Conservation (phyloP, 2,329 filamentous ascomycete genomes). For the Aspergillus fumigatus region DNA sequence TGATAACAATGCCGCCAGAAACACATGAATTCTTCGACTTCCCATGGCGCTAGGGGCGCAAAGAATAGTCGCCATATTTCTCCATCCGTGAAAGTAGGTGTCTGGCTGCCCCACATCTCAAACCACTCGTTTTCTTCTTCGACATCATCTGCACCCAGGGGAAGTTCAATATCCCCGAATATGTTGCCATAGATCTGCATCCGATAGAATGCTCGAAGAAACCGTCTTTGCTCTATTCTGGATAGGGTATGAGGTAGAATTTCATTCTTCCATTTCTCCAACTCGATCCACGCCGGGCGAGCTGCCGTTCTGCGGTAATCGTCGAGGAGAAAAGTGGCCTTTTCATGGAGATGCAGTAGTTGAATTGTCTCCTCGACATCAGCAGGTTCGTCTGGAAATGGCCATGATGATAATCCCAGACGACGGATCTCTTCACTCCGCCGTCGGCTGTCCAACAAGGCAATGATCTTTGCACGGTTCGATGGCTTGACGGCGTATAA, state of each 20-base stretch:
- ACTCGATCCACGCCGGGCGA: neutral
- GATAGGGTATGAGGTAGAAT: conserved; percentile 6
- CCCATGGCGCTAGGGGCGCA: conserved; percentile 18
- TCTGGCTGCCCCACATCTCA: neutral
- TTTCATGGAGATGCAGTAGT: conserved; percentile 6
- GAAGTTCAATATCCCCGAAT: conserved; percentile 6
- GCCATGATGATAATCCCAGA: neutral
- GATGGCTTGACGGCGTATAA: neutral
- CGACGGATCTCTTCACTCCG: conserved; percentile 13
- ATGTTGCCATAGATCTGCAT: conserved; percentile 14
- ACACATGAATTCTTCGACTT: conserved; percentile 17
- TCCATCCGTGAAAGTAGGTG: neutral
- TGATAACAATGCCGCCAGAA: conserved; percentile 9
- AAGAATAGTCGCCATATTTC: conserved; percentile 15
- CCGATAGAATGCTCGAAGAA: conserved; percentile 16
- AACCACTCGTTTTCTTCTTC: conserved; percentile 1
- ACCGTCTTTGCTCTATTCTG: conserved; percentile 7
- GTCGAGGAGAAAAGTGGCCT: conserved; percentile 4
- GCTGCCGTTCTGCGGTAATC: conserved; percentile 1
- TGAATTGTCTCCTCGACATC: conserved; percentile 5
- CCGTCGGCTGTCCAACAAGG: conserved; percentile 13
- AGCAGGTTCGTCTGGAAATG: conserved; percentile 1
- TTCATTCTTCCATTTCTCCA: neutral
- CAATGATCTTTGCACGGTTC: conserved; percentile 11
- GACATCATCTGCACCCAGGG: neutral